Conservation (phyloP, 306 rosid species). For the Prunus salicina region DNA sequence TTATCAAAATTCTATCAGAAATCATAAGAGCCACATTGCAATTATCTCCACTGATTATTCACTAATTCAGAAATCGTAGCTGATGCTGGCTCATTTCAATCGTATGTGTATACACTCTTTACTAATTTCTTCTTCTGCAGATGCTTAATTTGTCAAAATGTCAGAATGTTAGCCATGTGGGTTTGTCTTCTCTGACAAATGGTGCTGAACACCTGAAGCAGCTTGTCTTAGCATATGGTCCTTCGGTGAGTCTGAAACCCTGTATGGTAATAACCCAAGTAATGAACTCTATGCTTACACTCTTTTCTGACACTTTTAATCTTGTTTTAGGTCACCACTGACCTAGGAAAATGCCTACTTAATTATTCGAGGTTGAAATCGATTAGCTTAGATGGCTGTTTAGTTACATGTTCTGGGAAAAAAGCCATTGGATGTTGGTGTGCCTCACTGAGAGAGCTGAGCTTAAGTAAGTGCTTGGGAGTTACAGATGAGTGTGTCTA, state of each 20-base stretch:
- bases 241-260: slow-evolving; percentile 47
- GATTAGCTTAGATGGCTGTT: slow-evolving; percentile 56
- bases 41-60: background rate
- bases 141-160: slow-evolving; percentile 58
- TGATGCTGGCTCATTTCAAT: background rate
- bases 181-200: slow-evolving; percentile 51
- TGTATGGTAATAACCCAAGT: background rate
- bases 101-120: background rate
- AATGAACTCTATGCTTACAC: background rate
- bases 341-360: slow-evolving; percentile 51
- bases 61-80: background rate
- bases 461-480: slow-evolving; percentile 59
- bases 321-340: slow-evolving; percentile 48
- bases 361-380: slow-evolving; percentile 39
- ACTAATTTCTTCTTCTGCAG: slow-evolving; percentile 32
- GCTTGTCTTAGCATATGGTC: slow-evolving; percentile 50
- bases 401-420: slow-evolving; percentile 44
- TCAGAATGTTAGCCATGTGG: slow-evolving; percentile 52
- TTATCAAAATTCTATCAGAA: background rate
- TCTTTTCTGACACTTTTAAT: slow-evolving; percentile 16
- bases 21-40: background rate
- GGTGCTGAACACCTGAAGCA: slow-evolving; percentile 55
- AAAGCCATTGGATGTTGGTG: slow-evolving; percentile 44
- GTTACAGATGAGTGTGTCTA: slow-evolving; percentile 56
- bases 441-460: slow-evolving; percentile 55